phyloP scores from a whole-genome alignment of 352 stramenopile genomes.

The Globisporangium takayamanum region DNA sequence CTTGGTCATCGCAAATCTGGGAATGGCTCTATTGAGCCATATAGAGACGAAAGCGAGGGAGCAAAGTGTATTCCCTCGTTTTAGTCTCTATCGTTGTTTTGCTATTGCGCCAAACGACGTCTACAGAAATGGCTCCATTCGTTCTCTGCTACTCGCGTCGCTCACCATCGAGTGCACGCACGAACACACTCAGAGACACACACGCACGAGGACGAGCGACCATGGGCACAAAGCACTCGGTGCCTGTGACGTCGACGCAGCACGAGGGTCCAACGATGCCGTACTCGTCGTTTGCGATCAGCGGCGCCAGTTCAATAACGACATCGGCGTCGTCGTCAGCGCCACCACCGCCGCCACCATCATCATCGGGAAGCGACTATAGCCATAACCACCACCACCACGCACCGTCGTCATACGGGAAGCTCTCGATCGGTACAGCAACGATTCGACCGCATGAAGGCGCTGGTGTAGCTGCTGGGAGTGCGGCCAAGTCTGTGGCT shows the following conservation, averaged over 20 bases:
- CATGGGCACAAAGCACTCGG: conserved; percentile 69
- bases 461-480: not conserved
- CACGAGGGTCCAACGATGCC: conserved; percentile 9
- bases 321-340: not conserved
- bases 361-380: not conserved
- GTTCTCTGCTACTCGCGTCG: too few species aligned
- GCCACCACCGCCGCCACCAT: not conserved
- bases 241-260: conserved; percentile 32
- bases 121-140: too few species aligned
- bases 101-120: too few species aligned
- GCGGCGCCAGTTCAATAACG: not conserved
- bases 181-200: too few species aligned
- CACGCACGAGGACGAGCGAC: not conserved
- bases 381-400: conserved; percentile 4
- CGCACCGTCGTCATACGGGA: conserved; percentile 12
- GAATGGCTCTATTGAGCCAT: too few species aligned
- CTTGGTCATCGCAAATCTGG: conserved; percentile 27
- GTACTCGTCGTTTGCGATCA: conserved; percentile 10
- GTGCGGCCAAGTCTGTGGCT: not conserved
- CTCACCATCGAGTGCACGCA: too few species aligned
- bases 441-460: conserved; percentile 50
- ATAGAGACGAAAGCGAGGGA: too few species aligned
- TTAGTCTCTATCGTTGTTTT: too few species aligned
- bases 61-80: too few species aligned
- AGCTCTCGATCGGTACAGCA: conserved; percentile 25